Conservation (phyloP, 176 grass and related monocot genomes). For the Hordeum marinum region DNA sequence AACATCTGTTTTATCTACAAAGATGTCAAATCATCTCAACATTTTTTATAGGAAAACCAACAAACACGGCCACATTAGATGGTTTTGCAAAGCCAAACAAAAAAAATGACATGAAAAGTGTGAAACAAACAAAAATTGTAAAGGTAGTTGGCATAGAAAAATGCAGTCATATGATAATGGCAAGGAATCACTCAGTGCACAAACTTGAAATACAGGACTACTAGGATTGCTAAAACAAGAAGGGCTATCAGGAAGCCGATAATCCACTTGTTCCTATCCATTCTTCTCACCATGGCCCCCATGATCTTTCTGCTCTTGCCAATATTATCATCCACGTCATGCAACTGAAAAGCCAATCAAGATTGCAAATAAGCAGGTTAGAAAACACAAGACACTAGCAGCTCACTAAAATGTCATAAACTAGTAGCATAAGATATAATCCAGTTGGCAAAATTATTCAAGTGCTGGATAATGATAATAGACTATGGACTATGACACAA, state of each 20-base stretch:
- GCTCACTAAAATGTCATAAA: not conserved
- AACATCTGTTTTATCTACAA: not conserved
- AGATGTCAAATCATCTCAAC: not conserved
- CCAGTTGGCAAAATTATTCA: slow-evolving; percentile 5
- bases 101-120: not conserved
- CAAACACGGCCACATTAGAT: not conserved
- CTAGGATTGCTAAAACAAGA: slow-evolving; percentile 57
- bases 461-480: not conserved
- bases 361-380: not conserved
- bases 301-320: slow-evolving; percentile 71
- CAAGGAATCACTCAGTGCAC: slow-evolving; percentile 32
- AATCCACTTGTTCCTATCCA: slow-evolving; percentile 87
- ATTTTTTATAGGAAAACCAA: not conserved
- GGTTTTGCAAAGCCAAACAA: not conserved
- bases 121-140: not conserved
- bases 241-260: slow-evolving; percentile 50
- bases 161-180: not conserved
- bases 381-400: not conserved
- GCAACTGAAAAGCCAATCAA: slow-evolving; percentile 41
- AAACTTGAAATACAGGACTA: slow-evolving; percentile 87
- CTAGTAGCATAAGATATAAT: not conserved
- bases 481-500: not conserved
- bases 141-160: not conserved
- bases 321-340: slow-evolving; percentile 57
- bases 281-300: slow-evolving; percentile 64